Percentiles rank a stretch among this genome's conserved stretches.
These are phyloP conservation scores for Colletotrichum lini DNA, from an alignment of 2,329 filamentous ascomycete genomes.

Conservation along the genomic window DNA sequence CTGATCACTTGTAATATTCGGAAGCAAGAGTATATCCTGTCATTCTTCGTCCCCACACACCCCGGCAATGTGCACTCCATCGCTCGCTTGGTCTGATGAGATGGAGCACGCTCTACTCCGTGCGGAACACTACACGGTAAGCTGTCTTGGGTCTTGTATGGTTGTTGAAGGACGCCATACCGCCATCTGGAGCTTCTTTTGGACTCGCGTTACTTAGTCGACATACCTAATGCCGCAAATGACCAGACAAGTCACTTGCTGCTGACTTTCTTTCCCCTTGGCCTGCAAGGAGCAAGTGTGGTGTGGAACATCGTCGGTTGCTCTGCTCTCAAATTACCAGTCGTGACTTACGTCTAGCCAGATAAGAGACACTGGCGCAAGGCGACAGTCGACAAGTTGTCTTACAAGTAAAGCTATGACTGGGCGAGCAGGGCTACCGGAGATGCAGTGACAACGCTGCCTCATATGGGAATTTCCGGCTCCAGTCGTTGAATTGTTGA, in stretches of 20 bases:
- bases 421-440: neutral
- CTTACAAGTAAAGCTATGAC: no score
- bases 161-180: neutral
- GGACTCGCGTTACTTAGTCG: neutral
- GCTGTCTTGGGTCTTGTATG: constrained; percentile 3
- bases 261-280: neutral
- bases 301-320: neutral
- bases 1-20: constrained; percentile 10
- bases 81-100: constrained; percentile 13
- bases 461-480: neutral
- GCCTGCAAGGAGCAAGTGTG: neutral
- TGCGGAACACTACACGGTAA: neutral
- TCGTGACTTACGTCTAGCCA: neutral
- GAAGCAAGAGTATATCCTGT: neutral
- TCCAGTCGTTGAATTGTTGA: neutral
- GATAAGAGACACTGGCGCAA: no score
- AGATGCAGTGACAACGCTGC: neutral
- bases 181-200: neutral
- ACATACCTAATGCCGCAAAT: neutral
- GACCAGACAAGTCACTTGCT: neutral
- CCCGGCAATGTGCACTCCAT: neutral
- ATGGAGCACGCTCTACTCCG: constrained; percentile 4
- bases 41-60: neutral
- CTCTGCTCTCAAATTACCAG: neutral
- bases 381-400: neutral